These are phyloP conservation scores for Metschnikowia henanensis DNA, from an alignment of 805 yeast genomes.

Conservation along the genomic window DNA sequence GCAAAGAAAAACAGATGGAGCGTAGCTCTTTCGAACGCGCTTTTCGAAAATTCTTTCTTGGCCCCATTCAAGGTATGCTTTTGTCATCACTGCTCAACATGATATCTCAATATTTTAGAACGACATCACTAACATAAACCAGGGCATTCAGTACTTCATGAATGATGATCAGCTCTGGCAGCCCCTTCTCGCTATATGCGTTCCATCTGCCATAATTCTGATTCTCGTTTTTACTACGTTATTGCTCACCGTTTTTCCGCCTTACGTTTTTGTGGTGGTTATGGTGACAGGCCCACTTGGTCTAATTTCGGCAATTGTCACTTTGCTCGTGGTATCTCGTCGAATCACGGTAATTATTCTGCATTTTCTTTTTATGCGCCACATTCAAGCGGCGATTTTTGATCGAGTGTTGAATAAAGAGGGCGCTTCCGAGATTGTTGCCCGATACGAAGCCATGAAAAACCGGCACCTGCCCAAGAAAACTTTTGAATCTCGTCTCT, in stretches of 20 bases:
- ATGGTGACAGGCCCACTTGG: constrained; percentile 54
- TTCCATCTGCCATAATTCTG: constrained; percentile 47
- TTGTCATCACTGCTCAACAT: background rate
- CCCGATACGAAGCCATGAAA: constrained; percentile 14
- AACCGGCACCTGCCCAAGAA: constrained; percentile 1
- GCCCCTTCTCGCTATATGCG: constrained; percentile 39
- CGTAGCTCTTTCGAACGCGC: background rate
- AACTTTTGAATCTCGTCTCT: constrained; percentile 3
- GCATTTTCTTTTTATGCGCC: constrained; percentile 44
- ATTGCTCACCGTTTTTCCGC: constrained; percentile 44
- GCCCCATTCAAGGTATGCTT: constrained; percentile 2
- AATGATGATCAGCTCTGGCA: constrained; percentile 47
- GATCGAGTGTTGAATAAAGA: constrained; percentile 49
- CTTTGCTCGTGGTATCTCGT: constrained; percentile 44
- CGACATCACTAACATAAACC: background rate
- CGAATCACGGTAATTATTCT: constrained; percentile 44
- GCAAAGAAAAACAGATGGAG: background rate
- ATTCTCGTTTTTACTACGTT: constrained; percentile 34
- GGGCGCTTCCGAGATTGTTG: constrained; percentile 45
- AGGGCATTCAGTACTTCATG: constrained; percentile 17
- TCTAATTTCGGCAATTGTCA: constrained; percentile 43
- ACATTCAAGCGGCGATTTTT: constrained; percentile 46
- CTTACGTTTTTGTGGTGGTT: constrained; percentile 41
- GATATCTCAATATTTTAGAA: background rate
- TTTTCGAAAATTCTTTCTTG: background rate